Evolutionary conservation across 106 monocot genomes (phyloP).

Genomic region (Agapanthus africanus): DNA sequence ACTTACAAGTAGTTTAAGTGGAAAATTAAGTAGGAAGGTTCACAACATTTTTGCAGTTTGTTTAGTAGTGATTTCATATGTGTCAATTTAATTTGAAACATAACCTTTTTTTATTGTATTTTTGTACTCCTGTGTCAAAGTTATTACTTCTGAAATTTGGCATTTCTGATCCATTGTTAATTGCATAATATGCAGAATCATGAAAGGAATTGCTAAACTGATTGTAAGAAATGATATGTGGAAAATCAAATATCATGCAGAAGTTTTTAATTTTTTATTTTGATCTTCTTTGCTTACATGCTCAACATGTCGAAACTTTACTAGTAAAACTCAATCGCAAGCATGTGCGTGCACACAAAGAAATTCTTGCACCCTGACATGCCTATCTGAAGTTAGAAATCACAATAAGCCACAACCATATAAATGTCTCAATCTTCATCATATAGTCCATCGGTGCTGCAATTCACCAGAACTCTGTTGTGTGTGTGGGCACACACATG

Average conservation of each 20-base stretch:
- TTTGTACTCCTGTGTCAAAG: neutral
- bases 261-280: no score
- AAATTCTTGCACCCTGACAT: no score
- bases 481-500: neutral
- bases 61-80: neutral
- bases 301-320: no score
- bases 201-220: neutral
- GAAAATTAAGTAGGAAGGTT: neutral
- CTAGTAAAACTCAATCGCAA: no score
- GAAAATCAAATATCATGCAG: no score
- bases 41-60: neutral
- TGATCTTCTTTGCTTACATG: no score
- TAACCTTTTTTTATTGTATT: neutral
- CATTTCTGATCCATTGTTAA: neutral
- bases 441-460: neutral
- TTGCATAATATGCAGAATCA: neutral
- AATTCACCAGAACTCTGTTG: neutral
- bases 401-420: neutral
- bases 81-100: neutral
- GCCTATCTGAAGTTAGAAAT: neutral
- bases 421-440: neutral
- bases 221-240: neutral
- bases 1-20: neutral
- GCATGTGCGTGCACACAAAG: no score
- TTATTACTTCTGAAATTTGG: neutral